A percentile compares a stretch with the other conserved stretches of the same genome.
These are phyloP conservation scores for Plantago rigida DNA, from an alignment of 305 asterid species.

Conservation along the genomic window DNA sequence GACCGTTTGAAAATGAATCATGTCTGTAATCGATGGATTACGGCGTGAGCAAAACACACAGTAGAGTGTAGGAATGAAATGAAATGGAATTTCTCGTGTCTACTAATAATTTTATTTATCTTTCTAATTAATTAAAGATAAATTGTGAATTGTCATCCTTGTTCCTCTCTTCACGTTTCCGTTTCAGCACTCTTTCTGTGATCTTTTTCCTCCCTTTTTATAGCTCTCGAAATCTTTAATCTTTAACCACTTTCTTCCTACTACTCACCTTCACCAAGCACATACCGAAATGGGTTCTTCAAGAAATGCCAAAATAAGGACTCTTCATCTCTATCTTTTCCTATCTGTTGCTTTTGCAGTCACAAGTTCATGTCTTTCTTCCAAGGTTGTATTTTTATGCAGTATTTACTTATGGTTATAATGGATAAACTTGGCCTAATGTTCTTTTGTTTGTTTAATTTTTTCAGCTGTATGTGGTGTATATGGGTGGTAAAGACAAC, in stretches of 20 bases:
- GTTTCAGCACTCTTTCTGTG: conserved; percentile 3
- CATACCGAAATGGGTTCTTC: conserved; percentile 34
- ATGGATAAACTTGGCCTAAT: conserved; percentile 1
- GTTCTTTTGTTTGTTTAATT: conserved; percentile 10
- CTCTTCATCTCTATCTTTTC: conserved; percentile 25
- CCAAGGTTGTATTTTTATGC: conserved; percentile 32
- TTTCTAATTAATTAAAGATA: conserved; percentile 9
- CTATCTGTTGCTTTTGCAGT: conserved; percentile 32
- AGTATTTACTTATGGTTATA: background rate
- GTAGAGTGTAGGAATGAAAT: background rate
- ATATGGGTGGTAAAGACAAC: conserved; percentile 72
- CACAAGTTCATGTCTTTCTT: conserved; percentile 34
- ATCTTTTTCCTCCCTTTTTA: background rate
- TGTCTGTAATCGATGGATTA: background rate
- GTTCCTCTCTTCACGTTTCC: conserved; percentile 19
- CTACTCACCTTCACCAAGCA: background rate
- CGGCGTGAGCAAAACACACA: too few species aligned
- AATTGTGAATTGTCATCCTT: background rate
- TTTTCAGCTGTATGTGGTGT: conserved; percentile 75
- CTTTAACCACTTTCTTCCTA: background rate
- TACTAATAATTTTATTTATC: background rate
- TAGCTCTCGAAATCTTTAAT: background rate
- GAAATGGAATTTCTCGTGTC: conserved; percentile 1
- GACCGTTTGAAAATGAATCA: too few species aligned
- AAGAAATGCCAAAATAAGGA: conserved; percentile 20